These are phyloP conservation scores for Amorphotheca resinae DNA, from an alignment of 495 filamentous ascomycete genomes.

Conservation along the genomic window DNA sequence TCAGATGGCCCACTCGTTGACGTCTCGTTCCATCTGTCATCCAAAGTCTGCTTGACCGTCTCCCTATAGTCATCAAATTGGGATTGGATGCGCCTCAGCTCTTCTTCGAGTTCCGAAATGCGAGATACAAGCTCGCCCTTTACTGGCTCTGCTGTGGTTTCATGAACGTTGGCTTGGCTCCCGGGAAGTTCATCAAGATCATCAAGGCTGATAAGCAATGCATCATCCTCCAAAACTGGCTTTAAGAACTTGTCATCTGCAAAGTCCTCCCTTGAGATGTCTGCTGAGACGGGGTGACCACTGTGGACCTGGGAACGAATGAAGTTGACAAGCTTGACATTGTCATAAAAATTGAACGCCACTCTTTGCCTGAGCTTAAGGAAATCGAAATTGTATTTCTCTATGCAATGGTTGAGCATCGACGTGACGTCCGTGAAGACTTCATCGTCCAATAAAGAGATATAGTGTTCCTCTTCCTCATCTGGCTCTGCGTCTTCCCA, in stretches of 20 bases:
- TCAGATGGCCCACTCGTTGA: conserved; percentile 13
- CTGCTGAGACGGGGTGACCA: conserved; percentile 34
- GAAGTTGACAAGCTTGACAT: conserved; percentile 78
- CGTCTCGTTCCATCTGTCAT: conserved; percentile 49
- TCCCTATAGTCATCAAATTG: conserved; percentile 63
- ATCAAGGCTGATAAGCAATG: conserved; percentile 70
- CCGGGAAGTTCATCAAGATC: conserved; percentile 45
- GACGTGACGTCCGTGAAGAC: conserved; percentile 49
- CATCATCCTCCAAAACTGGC: conserved; percentile 83
- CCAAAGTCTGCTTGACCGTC: conserved; percentile 57
- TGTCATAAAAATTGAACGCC: conserved; percentile 67
- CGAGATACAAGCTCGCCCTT: conserved; percentile 38
- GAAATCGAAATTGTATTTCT: conserved; percentile 64
- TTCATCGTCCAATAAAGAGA: conserved; percentile 58
- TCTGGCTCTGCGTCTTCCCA: conserved; percentile 77
- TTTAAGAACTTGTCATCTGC: conserved; percentile 65
- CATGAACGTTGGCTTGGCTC: conserved; percentile 6
- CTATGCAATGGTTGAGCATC: conserved; percentile 64
- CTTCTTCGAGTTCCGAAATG: conserved; percentile 55
- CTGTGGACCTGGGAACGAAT: conserved; percentile 44
- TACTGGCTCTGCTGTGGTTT: conserved; percentile 23
- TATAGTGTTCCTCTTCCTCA: conserved; percentile 43
- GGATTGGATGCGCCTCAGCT: conserved; percentile 47
- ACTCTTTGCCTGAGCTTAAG: conserved; percentile 48
- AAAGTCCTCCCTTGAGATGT: conserved; percentile 46